These are phyloP conservation scores for Schizonepeta tenuifolia DNA, from an alignment of 257 asterid genomes.

Conservation along the genomic window DNA sequence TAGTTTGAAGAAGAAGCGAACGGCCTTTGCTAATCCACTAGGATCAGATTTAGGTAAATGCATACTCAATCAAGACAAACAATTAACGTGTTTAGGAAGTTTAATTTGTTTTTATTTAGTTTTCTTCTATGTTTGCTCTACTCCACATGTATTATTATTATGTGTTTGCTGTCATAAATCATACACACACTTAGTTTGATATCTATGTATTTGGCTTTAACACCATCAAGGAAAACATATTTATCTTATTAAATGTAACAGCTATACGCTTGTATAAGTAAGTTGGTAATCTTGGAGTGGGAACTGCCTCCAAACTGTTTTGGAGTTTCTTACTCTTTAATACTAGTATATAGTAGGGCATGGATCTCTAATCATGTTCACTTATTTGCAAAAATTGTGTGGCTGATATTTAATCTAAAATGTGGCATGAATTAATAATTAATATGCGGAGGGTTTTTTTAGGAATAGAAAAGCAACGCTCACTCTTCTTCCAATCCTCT, in stretches of 20 bases:
- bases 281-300: not conserved
- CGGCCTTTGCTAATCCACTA: conserved; percentile 26
- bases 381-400: too few relatives aligned
- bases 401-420: too few relatives aligned
- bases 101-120: conserved; percentile 12
- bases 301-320: not conserved
- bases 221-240: too few relatives aligned
- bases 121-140: not conserved
- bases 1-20: conserved; percentile 22
- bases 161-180: conserved; percentile 25
- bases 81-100: conserved; percentile 20
- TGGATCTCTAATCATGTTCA: too few relatives aligned
- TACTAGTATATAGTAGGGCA: too few relatives aligned
- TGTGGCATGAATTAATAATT: too few relatives aligned
- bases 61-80: not conserved
- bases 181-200: not conserved
- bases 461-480: too few relatives aligned
- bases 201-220: not conserved
- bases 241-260: not conserved
- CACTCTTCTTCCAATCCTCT: too few relatives aligned
- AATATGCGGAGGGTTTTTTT: too few relatives aligned
- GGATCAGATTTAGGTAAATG: conserved; percentile 31
- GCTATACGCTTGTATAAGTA: not conserved
- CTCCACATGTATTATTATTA: conserved; percentile 30
- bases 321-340: too few relatives aligned